Percentiles rank a stretch among this genome's conserved stretches.
phyloP scores from a whole-genome alignment of 352 stramenopile species.

The Phytopythium litorale region DNA sequence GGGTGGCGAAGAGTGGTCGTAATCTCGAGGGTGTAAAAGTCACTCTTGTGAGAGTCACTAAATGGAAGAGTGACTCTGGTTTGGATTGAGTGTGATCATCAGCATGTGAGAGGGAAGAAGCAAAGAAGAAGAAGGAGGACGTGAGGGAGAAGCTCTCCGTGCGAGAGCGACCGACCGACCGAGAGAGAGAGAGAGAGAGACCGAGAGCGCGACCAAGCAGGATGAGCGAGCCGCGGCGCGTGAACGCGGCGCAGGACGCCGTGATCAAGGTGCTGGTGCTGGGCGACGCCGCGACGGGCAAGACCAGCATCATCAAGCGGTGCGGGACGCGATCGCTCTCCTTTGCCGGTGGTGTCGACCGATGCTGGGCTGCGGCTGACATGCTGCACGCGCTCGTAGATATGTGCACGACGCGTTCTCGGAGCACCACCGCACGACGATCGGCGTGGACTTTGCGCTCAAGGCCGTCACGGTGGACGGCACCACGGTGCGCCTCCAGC shows the following conservation, averaged over 20 bases:
- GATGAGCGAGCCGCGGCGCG: constrained; percentile 57
- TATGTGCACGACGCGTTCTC: constrained; percentile 91
- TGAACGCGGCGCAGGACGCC: constrained; percentile 78
- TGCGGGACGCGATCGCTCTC: constrained; percentile 23
- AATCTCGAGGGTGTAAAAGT: not conserved
- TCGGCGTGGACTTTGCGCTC: constrained; percentile 91
- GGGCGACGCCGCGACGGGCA: constrained; percentile 88
- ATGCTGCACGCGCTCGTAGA: constrained; percentile 21
- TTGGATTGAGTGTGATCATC: too few species aligned
- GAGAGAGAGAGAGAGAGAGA: too few species aligned
- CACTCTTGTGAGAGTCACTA: not conserved
- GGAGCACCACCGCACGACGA: constrained; percentile 91
- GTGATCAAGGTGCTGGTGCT: constrained; percentile 92
- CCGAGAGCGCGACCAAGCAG: not conserved
- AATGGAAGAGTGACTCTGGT: not conserved
- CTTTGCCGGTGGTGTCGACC: too few species aligned
- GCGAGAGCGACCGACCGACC: too few species aligned
- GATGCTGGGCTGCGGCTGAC: too few species aligned
- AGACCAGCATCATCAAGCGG: constrained; percentile 93
- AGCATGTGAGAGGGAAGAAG: not conserved
- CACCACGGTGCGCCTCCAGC: constrained; percentile 88
- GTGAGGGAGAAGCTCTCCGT: not conserved
- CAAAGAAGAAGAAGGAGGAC: not conserved
- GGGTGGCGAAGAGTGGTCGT: not conserved
- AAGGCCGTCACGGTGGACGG: constrained; percentile 86